Conservation (phyloP, 1,139 yeast species). For the Diutina rugosa region DNA sequence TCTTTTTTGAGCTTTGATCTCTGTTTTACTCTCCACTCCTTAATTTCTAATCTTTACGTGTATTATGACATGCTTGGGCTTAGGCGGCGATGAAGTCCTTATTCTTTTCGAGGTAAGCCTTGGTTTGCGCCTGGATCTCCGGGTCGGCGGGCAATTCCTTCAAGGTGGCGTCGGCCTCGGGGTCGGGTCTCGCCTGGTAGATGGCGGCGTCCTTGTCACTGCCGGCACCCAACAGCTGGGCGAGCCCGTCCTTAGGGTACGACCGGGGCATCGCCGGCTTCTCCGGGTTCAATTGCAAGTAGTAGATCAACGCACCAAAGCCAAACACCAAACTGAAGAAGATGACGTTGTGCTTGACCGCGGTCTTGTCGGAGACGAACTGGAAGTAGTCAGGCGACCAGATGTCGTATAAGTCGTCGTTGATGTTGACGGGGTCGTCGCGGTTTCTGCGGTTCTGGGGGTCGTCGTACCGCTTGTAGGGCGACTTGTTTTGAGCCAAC, state of each 20-base stretch:
- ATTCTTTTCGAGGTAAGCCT: not conserved
- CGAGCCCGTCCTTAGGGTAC: constrained; percentile 65
- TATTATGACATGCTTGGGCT: not conserved
- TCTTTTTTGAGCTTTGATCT: not conserved
- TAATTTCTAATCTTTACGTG: not conserved
- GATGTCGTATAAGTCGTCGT: constrained; percentile 65
- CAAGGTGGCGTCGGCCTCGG: constrained; percentile 1
- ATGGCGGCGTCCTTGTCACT: constrained; percentile 23
- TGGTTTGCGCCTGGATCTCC: not conserved
- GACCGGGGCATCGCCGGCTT: constrained; percentile 69
- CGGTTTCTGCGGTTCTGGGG: constrained; percentile 72
- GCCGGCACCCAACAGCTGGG: constrained; percentile 58
- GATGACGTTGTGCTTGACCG: constrained; percentile 37
- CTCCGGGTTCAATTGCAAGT: constrained; percentile 55
- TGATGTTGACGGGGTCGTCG: constrained; percentile 57
- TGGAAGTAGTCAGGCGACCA: constrained; percentile 81
- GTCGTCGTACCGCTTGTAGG: constrained; percentile 66
- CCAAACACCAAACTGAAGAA: constrained; percentile 46
- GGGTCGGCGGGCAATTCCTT: not conserved
- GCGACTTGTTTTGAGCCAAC: constrained; percentile 52
- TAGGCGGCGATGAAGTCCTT: not conserved
- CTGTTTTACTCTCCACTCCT: not conserved
- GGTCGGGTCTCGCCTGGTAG: constrained; percentile 1
- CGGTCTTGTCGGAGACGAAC: constrained; percentile 46
- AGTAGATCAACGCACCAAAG: constrained; percentile 41